Evolutionary conservation across 1,139 yeast genomes (phyloP), one percentile per base, ranked within the genome.

Genomic region (Schwanniomyces etchellsii): DNA sequence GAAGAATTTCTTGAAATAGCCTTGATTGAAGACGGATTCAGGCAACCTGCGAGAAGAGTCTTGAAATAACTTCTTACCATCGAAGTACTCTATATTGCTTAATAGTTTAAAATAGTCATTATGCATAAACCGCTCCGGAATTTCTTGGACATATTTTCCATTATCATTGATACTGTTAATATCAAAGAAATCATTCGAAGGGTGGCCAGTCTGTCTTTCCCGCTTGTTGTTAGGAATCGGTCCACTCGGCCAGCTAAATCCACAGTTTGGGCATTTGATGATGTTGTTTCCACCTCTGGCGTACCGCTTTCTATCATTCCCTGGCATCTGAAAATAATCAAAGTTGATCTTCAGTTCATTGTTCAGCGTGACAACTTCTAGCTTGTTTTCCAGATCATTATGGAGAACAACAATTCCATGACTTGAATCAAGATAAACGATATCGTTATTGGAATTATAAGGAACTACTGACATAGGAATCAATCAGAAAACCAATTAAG

Each of bases 1-100:
- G 55, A 86, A 86, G 48, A 86, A 86, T 33, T 80, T 70, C 20
- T 66, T 60, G 44, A 80, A 82, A 50, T 83, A 83, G 3, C 91
- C 91, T 37, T 81, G 89, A 28, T 81, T 78, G 47, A 83, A 81
- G 4, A 67, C 47, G 13, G 59, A 61, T 14, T 48, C 47, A 0
- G 74, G 74, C 3, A 66, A 47, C 11, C 31, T 20, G 10, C 24
- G 18, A 14, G 29, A 21, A 5, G 33, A 14, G 10, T 32, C 29
- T 6, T 17, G 5, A 6, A 27, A 18, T 3, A 24, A 27, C n/a
- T 32, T 28, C 5, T 29, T 12, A 14, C 25, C 27, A 7, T 22
- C 26, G 9, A 31, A 13, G 10, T 38, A 40, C 3, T 60, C 63
- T 13, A 56, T 46, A 18, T 55, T 50, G 5, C 57, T 61, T 26